Evolutionary conservation across 2,329 filamentous ascomycete genomes (phyloP), one percentile per base, ranked within the genome.

Genomic region (Didymosphaeria variabile): DNA sequence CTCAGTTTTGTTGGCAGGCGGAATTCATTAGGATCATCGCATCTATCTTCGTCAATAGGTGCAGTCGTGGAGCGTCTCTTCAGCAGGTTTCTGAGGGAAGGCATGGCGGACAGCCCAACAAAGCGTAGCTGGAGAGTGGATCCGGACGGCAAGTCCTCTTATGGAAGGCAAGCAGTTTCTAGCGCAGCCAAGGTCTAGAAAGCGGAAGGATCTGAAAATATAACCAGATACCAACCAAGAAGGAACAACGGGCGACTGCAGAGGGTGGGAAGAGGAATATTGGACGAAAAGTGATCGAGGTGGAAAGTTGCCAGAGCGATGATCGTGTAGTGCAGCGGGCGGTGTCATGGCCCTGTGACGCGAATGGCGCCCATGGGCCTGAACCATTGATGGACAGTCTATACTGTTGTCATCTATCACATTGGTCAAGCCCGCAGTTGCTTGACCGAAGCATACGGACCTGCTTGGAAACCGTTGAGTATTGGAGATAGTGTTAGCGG

Each of bases 1-100:
- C 50, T 54, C 2, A 13, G 32, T 38, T 51, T 36, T 9, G 31
- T 59, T 7, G 57, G 57, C 1, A 59, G 54, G 19, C 13, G 29
- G n/a, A 54, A 61, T 5, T 44, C 32, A 23, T 17, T n/a, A 26
- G 10, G 10, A 57, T 47, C 45, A 29, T 40, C 15, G 54, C 50
- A 29, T 52, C 52, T 44, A 5, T 42, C 32, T 44, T 34, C 19
- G 34, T 50, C 19, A 31, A 57, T 32, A 29, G 29, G 34, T 9
- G 21, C 7, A 5, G 32, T 49, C 17, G n/a, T 36, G 9, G 55
- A 38, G 31, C 10, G 21, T 38, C 44, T 57, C 21, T 44, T 38
- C 13, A 55, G 34, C 34, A 19, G n/a, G 23, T 23, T 45, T 19
- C 32, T 55, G 23, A 38, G 45, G 23, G 38, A 31, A 19, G 40